Percentiles rank a stretch among this genome's conserved stretches.
Conservation (phyloP, 805 yeast genomes). For the Lipomyces orientalis region DNA sequence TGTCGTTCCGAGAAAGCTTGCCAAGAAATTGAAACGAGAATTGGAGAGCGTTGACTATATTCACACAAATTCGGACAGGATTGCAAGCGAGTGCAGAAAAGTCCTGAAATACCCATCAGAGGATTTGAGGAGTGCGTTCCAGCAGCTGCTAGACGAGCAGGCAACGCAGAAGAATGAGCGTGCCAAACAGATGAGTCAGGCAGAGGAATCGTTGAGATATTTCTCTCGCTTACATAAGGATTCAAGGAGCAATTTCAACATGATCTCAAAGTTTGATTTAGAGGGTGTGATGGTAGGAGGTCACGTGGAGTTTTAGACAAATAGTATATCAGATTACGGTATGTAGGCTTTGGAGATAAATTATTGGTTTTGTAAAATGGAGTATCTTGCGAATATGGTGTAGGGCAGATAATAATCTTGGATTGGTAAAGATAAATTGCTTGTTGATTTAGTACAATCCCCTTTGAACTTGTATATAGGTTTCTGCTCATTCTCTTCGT, state of each 20-base stretch:
- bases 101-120: slow-evolving; percentile 82
- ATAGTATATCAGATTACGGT: not conserved
- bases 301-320: not conserved
- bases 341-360: not conserved
- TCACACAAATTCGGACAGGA: slow-evolving; percentile 75
- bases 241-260: slow-evolving; percentile 18
- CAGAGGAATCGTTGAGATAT: slow-evolving; percentile 61
- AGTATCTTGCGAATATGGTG: not conserved
- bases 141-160: slow-evolving; percentile 66
- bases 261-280: slow-evolving; percentile 28
- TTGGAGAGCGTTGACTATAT: slow-evolving; percentile 75
- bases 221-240: slow-evolving; percentile 58
- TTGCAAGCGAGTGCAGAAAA: slow-evolving; percentile 79
- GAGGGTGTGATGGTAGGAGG: slow-evolving; percentile 16
- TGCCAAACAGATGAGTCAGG: slow-evolving; percentile 57
- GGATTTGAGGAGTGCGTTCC: slow-evolving; percentile 76
- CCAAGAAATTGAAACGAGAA: slow-evolving; percentile 68
- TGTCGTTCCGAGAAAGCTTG: slow-evolving; percentile 84
- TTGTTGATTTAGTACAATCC: not conserved
- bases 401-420: not conserved
- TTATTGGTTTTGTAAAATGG: not conserved
- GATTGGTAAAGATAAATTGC: not conserved
- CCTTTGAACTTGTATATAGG: not conserved
- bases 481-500: not conserved
- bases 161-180: slow-evolving; percentile 62